Evolutionary conservation across 352 stramenopile genomes (phyloP).

Genomic region (Globisporangium cederbergense): DNA sequence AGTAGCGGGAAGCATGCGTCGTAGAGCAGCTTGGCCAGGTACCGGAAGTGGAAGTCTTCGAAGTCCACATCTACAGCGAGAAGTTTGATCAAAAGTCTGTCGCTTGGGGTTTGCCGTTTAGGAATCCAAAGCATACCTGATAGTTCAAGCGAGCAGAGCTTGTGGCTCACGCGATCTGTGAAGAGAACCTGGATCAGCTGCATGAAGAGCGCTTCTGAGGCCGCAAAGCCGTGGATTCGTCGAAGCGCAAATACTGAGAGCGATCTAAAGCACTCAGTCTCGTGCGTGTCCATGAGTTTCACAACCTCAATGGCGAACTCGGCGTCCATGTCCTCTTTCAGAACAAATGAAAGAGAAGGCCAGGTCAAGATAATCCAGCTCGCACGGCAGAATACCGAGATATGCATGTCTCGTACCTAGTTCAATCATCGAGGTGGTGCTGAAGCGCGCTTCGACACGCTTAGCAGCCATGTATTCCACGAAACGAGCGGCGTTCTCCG

Average conservation of each 20-base stretch:
- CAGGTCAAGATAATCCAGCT: background rate
- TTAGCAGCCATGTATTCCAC: conserved; percentile 20
- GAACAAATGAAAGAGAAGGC: background rate
- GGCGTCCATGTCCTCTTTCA: conserved; percentile 12
- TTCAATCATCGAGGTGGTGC: conserved; percentile 19
- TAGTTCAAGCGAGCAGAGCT: conserved; percentile 30
- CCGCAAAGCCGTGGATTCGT: conserved; percentile 24
- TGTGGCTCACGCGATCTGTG: conserved; percentile 38
- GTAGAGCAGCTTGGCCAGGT: conserved; percentile 44
- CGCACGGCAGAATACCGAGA: background rate
- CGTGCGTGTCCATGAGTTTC: conserved; percentile 29
- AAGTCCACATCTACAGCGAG: conserved; percentile 29
- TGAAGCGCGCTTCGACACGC: conserved; percentile 26
- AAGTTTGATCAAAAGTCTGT: too few species aligned
- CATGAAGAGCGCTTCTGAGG: conserved; percentile 29
- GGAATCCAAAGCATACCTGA: conserved; percentile 15
- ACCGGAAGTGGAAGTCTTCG: conserved; percentile 40
- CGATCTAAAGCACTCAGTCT: conserved; percentile 36
- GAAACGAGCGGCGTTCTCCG: conserved; percentile 14
- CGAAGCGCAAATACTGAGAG: conserved; percentile 30
- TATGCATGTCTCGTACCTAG: conserved; percentile 16
- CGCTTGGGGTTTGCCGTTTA: too few species aligned
- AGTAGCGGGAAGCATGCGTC: conserved; percentile 42
- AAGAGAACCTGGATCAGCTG: conserved; percentile 55
- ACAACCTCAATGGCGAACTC: conserved; percentile 28